Percentiles rank a stretch among this genome's conserved stretches.
These are phyloP conservation scores for Codiaeum variegatum DNA, from an alignment of 441 rosid species.

Conservation along the genomic window DNA sequence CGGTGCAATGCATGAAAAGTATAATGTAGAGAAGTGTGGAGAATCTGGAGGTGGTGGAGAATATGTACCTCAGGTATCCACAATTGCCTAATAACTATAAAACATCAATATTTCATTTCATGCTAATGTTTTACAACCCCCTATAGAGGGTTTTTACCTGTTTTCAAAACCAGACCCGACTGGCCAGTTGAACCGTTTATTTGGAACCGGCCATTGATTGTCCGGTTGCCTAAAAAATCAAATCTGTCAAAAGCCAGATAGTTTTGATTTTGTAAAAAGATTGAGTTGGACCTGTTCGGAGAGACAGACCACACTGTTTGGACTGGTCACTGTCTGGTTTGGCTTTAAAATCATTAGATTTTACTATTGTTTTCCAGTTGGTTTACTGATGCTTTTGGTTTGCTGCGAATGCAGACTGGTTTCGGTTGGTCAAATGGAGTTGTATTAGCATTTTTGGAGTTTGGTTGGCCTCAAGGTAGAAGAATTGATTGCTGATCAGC, in stretches of 20 bases:
- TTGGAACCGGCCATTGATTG: too few relatives aligned
- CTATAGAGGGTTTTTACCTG: background rate
- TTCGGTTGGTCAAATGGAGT: constrained; percentile 98
- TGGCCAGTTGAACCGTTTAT: too few relatives aligned
- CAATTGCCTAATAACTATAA: background rate
- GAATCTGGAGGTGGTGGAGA: constrained; percentile 79
- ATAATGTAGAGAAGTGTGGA: constrained; percentile 58
- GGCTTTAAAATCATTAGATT: too few relatives aligned
- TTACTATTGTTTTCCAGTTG: background rate
- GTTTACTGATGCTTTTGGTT: background rate
- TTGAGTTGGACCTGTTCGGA: too few relatives aligned
- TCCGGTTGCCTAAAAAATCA: too few relatives aligned
- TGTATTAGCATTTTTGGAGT: constrained; percentile 72
- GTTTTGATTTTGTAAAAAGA: too few relatives aligned
- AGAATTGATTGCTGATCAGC: constrained; percentile 32
- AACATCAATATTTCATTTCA: background rate
- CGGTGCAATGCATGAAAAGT: constrained; percentile 77
- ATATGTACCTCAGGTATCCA: constrained; percentile 66
- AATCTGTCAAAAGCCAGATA: too few relatives aligned
- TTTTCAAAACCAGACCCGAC: too few relatives aligned
- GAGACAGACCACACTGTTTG: too few relatives aligned
- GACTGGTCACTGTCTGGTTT: too few relatives aligned
- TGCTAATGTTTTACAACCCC: background rate
- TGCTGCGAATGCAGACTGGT: constrained; percentile 60
- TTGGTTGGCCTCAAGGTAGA: constrained; percentile 77